A percentile compares a stretch with the other conserved stretches of the same genome.
Evolutionary conservation across 306 rosid species (phyloP).

Genomic region (Psophocarpus tetragonolobus): DNA sequence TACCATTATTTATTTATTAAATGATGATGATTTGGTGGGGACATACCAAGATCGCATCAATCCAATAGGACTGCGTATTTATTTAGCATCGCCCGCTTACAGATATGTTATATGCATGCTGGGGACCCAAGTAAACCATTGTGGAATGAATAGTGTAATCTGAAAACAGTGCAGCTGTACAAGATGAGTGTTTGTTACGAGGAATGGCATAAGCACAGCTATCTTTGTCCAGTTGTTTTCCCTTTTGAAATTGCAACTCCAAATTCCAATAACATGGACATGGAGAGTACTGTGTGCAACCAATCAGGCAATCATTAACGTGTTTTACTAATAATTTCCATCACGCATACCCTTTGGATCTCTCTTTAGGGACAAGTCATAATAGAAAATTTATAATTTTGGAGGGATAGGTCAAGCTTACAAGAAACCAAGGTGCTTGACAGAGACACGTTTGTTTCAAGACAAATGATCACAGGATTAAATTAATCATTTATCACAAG

Average conservation of each 20-base stretch:
- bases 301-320: not conserved
- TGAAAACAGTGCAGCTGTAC: too few species aligned
- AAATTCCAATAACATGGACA: not conserved
- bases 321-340: not conserved
- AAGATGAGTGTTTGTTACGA: not conserved
- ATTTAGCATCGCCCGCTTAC: not conserved
- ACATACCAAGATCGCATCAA: not conserved
- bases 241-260: not conserved
- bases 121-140: slow-evolving; percentile 21
- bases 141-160: not conserved
- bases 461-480: not conserved
- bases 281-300: not conserved
- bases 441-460: not conserved
- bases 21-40: not conserved
- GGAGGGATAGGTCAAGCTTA: not conserved
- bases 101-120: too few species aligned
- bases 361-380: not conserved
- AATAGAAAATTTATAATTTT: not conserved
- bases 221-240: not conserved
- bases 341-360: not conserved
- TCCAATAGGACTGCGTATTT: not conserved
- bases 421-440: slow-evolving; percentile 16
- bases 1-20: slow-evolving; percentile 25
- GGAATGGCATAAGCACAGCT: not conserved
- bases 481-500: not conserved